These are phyloP conservation scores for Salix purpurea DNA, from an alignment of 345 rosid genomes.

Conservation along the genomic window DNA sequence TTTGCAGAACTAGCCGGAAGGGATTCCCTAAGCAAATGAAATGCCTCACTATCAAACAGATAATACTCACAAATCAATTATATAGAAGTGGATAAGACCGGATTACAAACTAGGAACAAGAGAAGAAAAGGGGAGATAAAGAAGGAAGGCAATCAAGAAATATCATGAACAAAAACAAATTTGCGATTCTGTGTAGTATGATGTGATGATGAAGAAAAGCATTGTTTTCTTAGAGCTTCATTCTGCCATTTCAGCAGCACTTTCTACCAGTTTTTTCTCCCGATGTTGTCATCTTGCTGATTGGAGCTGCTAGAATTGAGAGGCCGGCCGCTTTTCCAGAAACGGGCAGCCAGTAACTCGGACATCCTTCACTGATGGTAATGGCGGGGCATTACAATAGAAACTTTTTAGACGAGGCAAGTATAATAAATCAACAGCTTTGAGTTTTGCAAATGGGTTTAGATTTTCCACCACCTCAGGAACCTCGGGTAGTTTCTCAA, in stretches of 20 bases:
- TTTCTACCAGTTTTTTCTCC: neutral
- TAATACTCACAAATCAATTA: neutral
- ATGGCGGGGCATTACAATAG: no score
- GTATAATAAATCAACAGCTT: fast-evolving
- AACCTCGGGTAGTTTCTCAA: neutral
- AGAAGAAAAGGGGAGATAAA: neutral
- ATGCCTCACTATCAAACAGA: neutral
- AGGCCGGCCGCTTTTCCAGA: neutral
- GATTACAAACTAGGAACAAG: neutral
- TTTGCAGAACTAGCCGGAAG: neutral
- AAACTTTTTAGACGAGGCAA: no score
- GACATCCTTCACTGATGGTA: neutral
- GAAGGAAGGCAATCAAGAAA: neutral
- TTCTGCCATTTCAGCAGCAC: neutral
- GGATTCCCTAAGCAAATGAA: neutral
- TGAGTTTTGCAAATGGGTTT: no score
- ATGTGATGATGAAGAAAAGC: neutral
- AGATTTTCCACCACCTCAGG: neutral
- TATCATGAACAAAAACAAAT: neutral
- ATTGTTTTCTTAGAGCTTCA: neutral
- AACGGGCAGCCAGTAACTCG: neutral
- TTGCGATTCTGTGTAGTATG: neutral
- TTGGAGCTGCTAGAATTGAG: neutral
- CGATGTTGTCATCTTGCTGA: neutral
- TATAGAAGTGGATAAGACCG: neutral